Evolutionary conservation across 1,139 yeast species (phyloP), one percentile per base, ranked within the genome.

Genomic region (Hyphopichia burtonii): DNA sequence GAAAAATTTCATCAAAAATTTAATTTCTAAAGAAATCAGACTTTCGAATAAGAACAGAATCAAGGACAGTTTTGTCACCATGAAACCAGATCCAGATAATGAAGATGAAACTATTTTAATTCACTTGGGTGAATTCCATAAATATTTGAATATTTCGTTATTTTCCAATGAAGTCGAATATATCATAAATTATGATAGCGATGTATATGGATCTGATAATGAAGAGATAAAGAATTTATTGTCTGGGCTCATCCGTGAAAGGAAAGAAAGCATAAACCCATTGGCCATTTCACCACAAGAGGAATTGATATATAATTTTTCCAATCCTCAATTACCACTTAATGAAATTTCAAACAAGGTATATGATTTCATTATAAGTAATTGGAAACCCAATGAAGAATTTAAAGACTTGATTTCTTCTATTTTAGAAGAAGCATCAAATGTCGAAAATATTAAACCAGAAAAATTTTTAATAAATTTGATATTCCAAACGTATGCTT

Each of bases 21-120:
- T 91, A 50, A 84, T 93, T 48, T 79, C 83, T 35, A 91, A 90
- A 56, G 97, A 91, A 60, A 71, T 91, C 31, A 76, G 97, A 50
- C 74, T 93, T 44, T 84, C 90, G 22, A 79, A 73, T 51, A 80
- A 84, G 37, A 78, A 78, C 47, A 79, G 88, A 45, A 86, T 93
- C 42, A 77, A 78, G 50, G 86, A 81, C 28, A 86, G 96, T 39
- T 74, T 93, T 46, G 89, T 95, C 1, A 78, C 74, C 6, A 53
- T 71, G 39, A 49, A 54, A 38, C 49, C 39, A 7, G 57, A 59
- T 36, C 58, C 60, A 0, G 63, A 62, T 37, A 44, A 57, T 4
- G 56, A 55, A 2, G 58, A 54, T 18, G 62, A 57, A 23, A 53
- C 63, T 15, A 50, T 55, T 17, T 59, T 68, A 30, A 53, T 57